Evolutionary conservation across 1,284 basidiomycete species (phyloP), one percentile per base, ranked within the genome.

Genomic region (Ustilago nuda): DNA sequence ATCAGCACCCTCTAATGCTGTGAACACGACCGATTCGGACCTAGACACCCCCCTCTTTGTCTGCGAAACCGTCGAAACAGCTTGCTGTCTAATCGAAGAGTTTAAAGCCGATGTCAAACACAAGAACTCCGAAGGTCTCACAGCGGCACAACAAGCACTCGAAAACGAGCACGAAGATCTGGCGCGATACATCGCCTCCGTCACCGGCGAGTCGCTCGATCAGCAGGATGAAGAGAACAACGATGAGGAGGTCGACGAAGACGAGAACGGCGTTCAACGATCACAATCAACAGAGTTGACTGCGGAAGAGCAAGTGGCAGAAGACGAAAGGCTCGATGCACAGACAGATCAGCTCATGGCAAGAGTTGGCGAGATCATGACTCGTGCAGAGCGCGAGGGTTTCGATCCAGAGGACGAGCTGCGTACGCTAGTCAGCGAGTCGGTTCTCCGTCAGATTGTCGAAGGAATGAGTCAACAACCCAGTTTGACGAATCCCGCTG

Each of bases 1-100:
- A 11, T 68, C 65, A 17, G 69, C 72, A 1, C 71, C 75, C 2
- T 37, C 51, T 9, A 50, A 71, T 45, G 78, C 78, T 9, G 80
- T 76, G 12, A 76, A 84, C 56, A 77, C 76, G 1, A 66, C 66
- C 11, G 84, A 85, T 39, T 71, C 66, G 11, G 84, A 85, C 51
- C 79, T 78, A 19, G 84, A 85, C 48, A 83, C 84, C 32, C 81
- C 84, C 5, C 72, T 85, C 4, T 85, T 85, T 59, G 82, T 85
- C 39, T 82, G 81, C 60, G 84, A 85, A 41, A 69, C 75, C 4
- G 66, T 83, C 39, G 67, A 73, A 6, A 50, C 73, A 0, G 84
- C 84, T 4, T 52, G 71, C 8, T 56, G 82, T 12, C 72, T 85
- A 23, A 66, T 85, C 58, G 79, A 83, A 17, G 78, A 84, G 62